Evolutionary conservation across 2,329 filamentous ascomycete species (phyloP).

Genomic region (Microdochium trichocladiopsis): DNA sequence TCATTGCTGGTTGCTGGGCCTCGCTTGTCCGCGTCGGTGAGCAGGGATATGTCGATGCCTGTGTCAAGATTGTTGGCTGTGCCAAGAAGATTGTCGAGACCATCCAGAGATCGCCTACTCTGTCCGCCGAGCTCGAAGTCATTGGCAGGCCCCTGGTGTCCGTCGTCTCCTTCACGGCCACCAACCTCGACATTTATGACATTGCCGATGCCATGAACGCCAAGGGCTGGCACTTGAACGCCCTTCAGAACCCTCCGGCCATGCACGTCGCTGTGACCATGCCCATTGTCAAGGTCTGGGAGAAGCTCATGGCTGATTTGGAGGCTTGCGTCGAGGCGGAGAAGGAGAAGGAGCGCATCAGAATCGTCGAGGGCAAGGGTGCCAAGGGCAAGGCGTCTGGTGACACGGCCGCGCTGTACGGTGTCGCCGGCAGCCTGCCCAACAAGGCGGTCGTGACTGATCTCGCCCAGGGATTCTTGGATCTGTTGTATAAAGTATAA

Average conservation of each 20-base stretch:
- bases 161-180: conserved; percentile 82
- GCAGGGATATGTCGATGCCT: conserved; percentile 79
- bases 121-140: conserved; percentile 69
- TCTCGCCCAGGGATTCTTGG: conserved; percentile 82
- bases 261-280: conserved; percentile 92
- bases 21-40: conserved; percentile 85
- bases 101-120: conserved; percentile 60
- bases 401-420: conserved; percentile 84
- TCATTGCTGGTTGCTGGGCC: conserved; percentile 96
- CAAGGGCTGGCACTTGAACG: conserved; percentile 93
- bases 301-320: conserved; percentile 69
- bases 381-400: conserved; percentile 61
- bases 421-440: conserved; percentile 87
- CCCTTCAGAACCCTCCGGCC: conserved; percentile 82
- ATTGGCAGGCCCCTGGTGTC: conserved; percentile 82
- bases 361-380: conserved; percentile 61
- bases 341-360: conserved; percentile 72
- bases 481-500: conserved; percentile 72
- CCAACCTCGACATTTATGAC: conserved; percentile 86
- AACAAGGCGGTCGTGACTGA: conserved; percentile 95
- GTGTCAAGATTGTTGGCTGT: conserved; percentile 79
- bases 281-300: conserved; percentile 74
- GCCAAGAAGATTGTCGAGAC: conserved; percentile 75
- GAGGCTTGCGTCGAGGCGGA: conserved; percentile 62
- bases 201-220: conserved; percentile 80